phyloP scores from a whole-genome alignment of 352 stramenopile species.

The Phytophthora litchii region DNA sequence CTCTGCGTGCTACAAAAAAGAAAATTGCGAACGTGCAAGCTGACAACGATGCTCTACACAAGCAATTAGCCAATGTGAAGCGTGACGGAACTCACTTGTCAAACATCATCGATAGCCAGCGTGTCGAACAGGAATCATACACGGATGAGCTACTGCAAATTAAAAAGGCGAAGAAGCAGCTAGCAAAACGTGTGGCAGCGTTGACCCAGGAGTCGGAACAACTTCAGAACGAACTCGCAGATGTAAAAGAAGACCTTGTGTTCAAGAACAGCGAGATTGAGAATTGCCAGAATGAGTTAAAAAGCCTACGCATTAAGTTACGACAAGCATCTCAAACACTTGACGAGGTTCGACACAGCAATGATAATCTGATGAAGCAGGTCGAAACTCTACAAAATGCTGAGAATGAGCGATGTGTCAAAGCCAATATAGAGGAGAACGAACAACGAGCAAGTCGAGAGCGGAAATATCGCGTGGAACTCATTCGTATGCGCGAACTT shows the following conservation, averaged over 20 bases:
- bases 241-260: conserved; percentile 44
- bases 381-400: conserved; percentile 13
- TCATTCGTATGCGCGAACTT: conserved; percentile 51
- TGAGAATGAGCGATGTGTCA: conserved; percentile 5
- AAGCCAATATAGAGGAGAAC: conserved; percentile 23
- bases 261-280: conserved; percentile 40
- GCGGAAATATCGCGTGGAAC: conserved; percentile 41
- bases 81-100: conserved; percentile 49
- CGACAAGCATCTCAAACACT: conserved; percentile 26
- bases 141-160: conserved; percentile 26
- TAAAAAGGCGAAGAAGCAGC: conserved; percentile 34
- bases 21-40: conserved; percentile 31
- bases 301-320: conserved; percentile 17
- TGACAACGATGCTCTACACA: conserved; percentile 45
- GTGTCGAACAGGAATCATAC: conserved; percentile 27
- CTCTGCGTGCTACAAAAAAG: conserved; percentile 44
- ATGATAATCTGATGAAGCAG: conserved; percentile 27
- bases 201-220: conserved; percentile 25
- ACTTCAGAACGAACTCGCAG: conserved; percentile 34
- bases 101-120: conserved; percentile 50
- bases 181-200: conserved; percentile 11
- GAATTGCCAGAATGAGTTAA: conserved; percentile 29
- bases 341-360: conserved; percentile 5
- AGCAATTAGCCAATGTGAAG: conserved; percentile 44
- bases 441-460: conserved; percentile 31